A percentile compares a stretch with the other conserved stretches of the same genome.
These are phyloP conservation scores for Thelephora ganbajun DNA, from an alignment of 768 basidiomycete species.

Conservation along the genomic window DNA sequence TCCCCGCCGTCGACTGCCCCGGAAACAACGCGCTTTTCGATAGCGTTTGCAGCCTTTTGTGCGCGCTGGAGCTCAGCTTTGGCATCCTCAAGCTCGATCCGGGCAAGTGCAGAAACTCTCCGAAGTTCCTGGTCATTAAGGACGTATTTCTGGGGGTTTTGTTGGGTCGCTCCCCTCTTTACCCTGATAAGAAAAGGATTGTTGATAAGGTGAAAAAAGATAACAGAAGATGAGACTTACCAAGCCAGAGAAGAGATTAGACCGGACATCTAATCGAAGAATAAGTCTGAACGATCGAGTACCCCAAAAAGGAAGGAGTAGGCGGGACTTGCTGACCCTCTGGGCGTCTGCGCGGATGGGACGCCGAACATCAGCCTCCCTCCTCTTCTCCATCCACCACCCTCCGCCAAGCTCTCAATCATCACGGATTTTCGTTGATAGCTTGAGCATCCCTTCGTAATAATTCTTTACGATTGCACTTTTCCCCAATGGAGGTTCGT, in stretches of 20 bases:
- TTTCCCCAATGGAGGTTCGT: slow-evolving; percentile 17
- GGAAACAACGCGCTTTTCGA: slow-evolving; percentile 28
- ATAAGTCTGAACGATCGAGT: background rate
- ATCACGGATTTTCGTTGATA: no score
- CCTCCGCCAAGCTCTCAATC: background rate
- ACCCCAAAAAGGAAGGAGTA: no score
- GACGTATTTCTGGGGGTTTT: slow-evolving; percentile 75
- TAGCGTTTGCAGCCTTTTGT: slow-evolving; percentile 57
- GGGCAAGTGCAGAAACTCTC: slow-evolving; percentile 77
- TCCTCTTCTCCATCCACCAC: no score
- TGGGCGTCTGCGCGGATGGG: no score
- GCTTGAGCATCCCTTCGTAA: no score
- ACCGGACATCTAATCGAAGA: slow-evolving; percentile 37
- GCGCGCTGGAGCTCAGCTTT: slow-evolving; percentile 73
- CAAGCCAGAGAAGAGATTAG: slow-evolving; percentile 65
- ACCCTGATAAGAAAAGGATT: slow-evolving; percentile 34
- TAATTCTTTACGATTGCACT: background rate
- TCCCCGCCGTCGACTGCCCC: slow-evolving; percentile 33
- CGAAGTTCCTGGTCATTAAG: slow-evolving; percentile 84
- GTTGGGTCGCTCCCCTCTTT: slow-evolving; percentile 58
- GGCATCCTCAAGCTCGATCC: slow-evolving; percentile 84
- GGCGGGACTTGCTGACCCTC: no score
- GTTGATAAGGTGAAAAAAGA: background rate
- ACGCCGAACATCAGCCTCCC: no score
- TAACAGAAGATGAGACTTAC: slow-evolving; percentile 13